Conservation (phyloP, 2,329 filamentous ascomycete species). For the Clathrospora elynae region DNA sequence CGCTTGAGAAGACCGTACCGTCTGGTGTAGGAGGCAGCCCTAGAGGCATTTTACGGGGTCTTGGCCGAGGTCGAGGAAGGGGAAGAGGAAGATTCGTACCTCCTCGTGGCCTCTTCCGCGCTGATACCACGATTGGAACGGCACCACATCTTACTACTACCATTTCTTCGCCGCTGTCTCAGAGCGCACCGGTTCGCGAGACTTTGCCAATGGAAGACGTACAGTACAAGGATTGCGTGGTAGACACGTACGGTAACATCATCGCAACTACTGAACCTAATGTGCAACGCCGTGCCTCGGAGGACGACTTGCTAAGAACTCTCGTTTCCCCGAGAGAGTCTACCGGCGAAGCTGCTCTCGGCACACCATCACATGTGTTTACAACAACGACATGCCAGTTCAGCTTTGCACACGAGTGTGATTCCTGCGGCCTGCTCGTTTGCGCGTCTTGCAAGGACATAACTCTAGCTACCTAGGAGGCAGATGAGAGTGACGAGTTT, state of each 20-base stretch:
- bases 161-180: conserved; percentile 6
- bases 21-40: not conserved
- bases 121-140: conserved; percentile 12
- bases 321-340: not conserved
- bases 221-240: conserved; percentile 2
- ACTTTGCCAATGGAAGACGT: conserved; percentile 17
- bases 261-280: conserved; percentile 12
- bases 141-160: conserved; percentile 11
- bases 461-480: conserved; percentile 6
- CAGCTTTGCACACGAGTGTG: conserved; percentile 36
- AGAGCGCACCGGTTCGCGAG: conserved; percentile 9
- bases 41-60: conserved; percentile 1
- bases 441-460: conserved; percentile 30
- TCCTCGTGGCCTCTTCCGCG: conserved; percentile 17
- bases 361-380: not conserved
- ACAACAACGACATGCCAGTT: conserved; percentile 8
- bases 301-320: not conserved
- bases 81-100: conserved; percentile 8
- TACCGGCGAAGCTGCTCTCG: no score
- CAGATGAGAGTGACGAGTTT: not conserved
- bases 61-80: conserved; percentile 1
- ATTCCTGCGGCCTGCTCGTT: conserved; percentile 27
- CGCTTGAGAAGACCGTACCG: not conserved
- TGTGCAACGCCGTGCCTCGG: conserved; percentile 12
- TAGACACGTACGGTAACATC: conserved; percentile 30